These are phyloP conservation scores for Piromyces finnis DNA, from an alignment of 192 early-diverging fungal genomes.

Conservation along the genomic window DNA sequence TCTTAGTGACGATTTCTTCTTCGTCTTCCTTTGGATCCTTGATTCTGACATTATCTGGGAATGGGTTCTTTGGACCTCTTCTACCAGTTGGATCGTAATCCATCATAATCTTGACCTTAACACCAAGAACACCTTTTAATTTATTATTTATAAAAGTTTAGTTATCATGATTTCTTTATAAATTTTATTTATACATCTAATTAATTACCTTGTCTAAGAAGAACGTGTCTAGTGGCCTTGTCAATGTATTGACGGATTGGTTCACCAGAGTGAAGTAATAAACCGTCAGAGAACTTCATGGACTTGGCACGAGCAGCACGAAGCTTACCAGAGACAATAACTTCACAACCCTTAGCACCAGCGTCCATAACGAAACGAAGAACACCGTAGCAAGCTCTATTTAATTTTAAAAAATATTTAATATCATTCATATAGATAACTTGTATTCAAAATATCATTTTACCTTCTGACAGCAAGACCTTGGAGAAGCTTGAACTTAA, in stretches of 20 bases:
- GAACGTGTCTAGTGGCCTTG: conserved; percentile 88
- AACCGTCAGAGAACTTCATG: conserved; percentile 99
- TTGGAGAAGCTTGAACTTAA: conserved; percentile 92
- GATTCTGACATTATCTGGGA: conserved; percentile 92
- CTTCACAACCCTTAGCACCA: conserved; percentile 98
- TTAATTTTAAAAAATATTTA: not conserved
- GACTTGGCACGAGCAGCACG: conserved; percentile 99
- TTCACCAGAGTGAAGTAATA: conserved; percentile 99
- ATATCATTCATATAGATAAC: no score
- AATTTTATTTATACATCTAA: no score
- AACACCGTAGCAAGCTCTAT: conserved; percentile 89
- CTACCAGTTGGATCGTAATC: conserved; percentile 84
- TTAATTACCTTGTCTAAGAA: conserved; percentile 86
- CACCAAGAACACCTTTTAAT: conserved; percentile 57
- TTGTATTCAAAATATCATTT: no score
- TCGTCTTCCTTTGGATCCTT: not conserved
- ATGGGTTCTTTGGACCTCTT: conserved; percentile 81
- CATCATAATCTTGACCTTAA: conserved; percentile 91
- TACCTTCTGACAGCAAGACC: conserved; percentile 86
- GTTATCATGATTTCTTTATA: no score
- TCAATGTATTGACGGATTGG: conserved; percentile 92
- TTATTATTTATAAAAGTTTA: no score
- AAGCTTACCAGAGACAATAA: conserved; percentile 97
- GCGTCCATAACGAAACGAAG: conserved; percentile 98
- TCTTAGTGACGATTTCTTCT: not conserved